phyloP scores from a whole-genome alignment of 352 stramenopile genomes.

The Thraustochytrium sp. region DNA sequence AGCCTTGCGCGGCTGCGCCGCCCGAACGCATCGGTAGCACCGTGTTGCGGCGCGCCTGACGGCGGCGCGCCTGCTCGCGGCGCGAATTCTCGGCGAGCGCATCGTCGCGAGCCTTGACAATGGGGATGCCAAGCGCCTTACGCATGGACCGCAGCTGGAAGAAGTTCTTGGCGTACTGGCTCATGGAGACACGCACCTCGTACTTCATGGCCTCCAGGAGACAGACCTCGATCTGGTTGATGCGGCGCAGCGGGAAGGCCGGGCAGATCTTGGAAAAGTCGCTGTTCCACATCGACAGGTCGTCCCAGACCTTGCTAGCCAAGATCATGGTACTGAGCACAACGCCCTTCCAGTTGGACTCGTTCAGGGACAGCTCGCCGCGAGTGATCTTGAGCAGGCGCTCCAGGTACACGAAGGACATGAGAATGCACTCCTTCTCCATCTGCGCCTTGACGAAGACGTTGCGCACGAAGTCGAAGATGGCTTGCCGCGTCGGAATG shows the following conservation, averaged over 20 bases:
- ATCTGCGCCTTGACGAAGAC: slow-evolving; percentile 68
- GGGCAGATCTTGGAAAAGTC: slow-evolving; percentile 96
- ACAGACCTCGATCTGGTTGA: slow-evolving; percentile 92
- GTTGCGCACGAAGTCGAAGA: slow-evolving; percentile 84
- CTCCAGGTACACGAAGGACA: slow-evolving; percentile 97
- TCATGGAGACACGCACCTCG: slow-evolving; percentile 76
- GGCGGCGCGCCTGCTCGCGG: not conserved
- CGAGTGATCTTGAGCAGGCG: slow-evolving; percentile 94
- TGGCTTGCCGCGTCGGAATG: slow-evolving; percentile 63
- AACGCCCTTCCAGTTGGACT: slow-evolving; percentile 91
- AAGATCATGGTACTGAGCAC: slow-evolving; percentile 93
- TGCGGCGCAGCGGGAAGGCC: slow-evolving; percentile 91
- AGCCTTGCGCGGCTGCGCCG: no score
- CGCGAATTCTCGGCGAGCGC: not conserved
- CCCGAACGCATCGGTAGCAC: no score
- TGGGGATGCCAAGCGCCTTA: slow-evolving; percentile 74
- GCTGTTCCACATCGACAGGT: slow-evolving; percentile 95
- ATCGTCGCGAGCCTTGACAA: not conserved
- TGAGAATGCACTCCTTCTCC: slow-evolving; percentile 90
- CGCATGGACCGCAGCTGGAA: slow-evolving; percentile 89
- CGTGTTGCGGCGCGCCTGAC: not conserved
- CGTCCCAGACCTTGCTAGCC: slow-evolving; percentile 98
- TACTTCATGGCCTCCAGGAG: slow-evolving; percentile 96
- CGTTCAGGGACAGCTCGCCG: slow-evolving; percentile 81
- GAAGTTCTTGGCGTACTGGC: slow-evolving; percentile 93